Conservation (phyloP, 129 eudicot genomes). For the Ambrosia trifida region DNA sequence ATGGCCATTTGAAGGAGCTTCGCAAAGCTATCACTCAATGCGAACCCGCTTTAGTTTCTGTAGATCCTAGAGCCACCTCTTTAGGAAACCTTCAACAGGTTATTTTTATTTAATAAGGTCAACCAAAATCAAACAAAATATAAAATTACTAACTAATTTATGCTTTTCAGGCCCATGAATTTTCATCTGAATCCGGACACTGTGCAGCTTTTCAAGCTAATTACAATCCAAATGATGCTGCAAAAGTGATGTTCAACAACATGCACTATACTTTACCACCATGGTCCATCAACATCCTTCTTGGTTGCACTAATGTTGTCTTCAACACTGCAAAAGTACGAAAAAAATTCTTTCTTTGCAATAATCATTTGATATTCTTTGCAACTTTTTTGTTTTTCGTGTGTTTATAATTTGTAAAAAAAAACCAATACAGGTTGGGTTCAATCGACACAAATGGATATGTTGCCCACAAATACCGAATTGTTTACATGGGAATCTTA, state of each 20-base stretch:
- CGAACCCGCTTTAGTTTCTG: slow-evolving; percentile 48
- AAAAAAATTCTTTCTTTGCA: not conserved
- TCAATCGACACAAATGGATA: slow-evolving; percentile 53
- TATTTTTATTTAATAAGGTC: not conserved
- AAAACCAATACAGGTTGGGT: slow-evolving; percentile 43
- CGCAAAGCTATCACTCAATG: slow-evolving; percentile 54
- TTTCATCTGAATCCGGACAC: slow-evolving; percentile 36
- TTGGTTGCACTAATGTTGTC: slow-evolving; percentile 46
- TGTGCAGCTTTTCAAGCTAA: slow-evolving; percentile 58
- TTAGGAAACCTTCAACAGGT: slow-evolving; percentile 46
- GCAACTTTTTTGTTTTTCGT: not conserved
- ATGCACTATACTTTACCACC: slow-evolving; percentile 56
- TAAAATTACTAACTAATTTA: not conserved
- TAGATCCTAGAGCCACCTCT: slow-evolving; percentile 47
- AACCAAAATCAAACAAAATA: not conserved
- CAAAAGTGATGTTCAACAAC: no score
- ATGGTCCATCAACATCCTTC: slow-evolving; percentile 58
- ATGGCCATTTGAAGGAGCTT: slow-evolving; percentile 60
- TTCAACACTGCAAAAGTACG: slow-evolving; percentile 52
- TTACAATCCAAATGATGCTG: slow-evolving; percentile 40
- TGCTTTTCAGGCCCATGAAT: slow-evolving; percentile 46
- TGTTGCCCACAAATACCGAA: slow-evolving; percentile 44
- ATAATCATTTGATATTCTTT: not conserved
- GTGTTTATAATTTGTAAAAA: not conserved
- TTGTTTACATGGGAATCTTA: slow-evolving; percentile 55